These are phyloP conservation scores for Wickerhamiella australiensis DNA, from an alignment of 805 yeast genomes.

Conservation along the genomic window DNA sequence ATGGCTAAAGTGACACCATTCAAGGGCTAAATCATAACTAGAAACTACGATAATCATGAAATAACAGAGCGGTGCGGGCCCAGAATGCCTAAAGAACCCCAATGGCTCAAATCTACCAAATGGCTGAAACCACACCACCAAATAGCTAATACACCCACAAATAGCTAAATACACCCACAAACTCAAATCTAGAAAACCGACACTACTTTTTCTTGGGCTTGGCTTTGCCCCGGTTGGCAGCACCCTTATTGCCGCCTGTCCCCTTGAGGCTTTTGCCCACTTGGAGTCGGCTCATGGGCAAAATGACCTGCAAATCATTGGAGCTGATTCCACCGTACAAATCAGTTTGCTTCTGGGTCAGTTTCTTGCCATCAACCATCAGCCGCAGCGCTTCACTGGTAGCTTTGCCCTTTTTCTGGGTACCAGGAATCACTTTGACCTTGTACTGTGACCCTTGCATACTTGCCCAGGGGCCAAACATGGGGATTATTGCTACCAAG, in stretches of 20 bases:
- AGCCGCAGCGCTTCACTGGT: conserved; percentile 53
- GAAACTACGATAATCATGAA: no score
- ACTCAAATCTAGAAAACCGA: no score
- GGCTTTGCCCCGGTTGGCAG: neutral
- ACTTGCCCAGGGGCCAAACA: conserved; percentile 89
- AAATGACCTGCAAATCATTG: conserved; percentile 11
- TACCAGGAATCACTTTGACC: conserved; percentile 69
- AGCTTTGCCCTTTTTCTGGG: conserved; percentile 79
- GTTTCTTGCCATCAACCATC: conserved; percentile 34
- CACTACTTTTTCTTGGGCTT: conserved; percentile 3
- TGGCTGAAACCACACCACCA: no score
- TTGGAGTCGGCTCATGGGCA: conserved; percentile 14
- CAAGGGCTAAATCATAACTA: no score
- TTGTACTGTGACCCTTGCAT: conserved; percentile 64
- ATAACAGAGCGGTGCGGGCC: no score
- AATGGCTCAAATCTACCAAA: no score
- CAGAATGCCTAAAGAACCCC: no score
- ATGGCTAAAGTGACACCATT: no score
- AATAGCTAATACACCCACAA: no score
- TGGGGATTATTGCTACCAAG: conserved; percentile 57
- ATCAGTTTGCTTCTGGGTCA: conserved; percentile 7
- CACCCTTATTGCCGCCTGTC: neutral
- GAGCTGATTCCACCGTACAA: conserved; percentile 12
- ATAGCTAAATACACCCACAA: no score
- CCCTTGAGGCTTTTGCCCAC: conserved; percentile 9